These are phyloP conservation scores for Tirmania nivea DNA, from an alignment of 495 filamentous ascomycete genomes.

Conservation along the genomic window DNA sequence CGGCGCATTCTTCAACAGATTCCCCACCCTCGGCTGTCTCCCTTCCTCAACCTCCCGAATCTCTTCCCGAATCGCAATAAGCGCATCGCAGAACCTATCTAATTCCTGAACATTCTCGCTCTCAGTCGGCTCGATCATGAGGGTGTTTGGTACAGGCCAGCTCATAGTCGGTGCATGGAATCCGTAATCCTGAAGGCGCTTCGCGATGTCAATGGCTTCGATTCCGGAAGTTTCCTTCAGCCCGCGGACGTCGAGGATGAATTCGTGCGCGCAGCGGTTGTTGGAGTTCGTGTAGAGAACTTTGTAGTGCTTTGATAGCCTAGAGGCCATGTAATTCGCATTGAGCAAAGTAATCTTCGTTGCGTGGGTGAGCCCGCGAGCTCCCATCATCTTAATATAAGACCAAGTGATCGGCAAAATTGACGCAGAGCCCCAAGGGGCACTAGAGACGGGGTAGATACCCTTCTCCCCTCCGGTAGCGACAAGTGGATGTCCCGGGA, in stretches of 20 bases:
- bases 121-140: conserved; percentile 98
- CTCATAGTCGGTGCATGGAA: conserved; percentile 98
- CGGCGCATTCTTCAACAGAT: conserved; percentile 81
- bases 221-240: conserved; percentile 73
- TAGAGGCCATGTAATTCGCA: conserved; percentile 91
- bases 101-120: conserved; percentile 84
- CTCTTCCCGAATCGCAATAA: conserved; percentile 74
- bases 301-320: conserved; percentile 69
- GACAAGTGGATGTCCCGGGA: conserved; percentile 52
- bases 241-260: conserved; percentile 76
- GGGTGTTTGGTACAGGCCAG: conserved; percentile 87
- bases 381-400: conserved; percentile 92
- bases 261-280: conserved; percentile 88
- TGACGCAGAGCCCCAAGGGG: conserved; percentile 77
- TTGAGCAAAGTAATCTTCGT: conserved; percentile 89
- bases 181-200: conserved; percentile 93
- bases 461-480: conserved; percentile 39
- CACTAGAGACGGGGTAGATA: conserved; percentile 58
- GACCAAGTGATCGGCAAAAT: conserved; percentile 96
- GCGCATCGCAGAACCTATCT: conserved; percentile 81
- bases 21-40: conserved; percentile 51
- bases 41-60: conserved; percentile 73
- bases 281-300: conserved; percentile 83
- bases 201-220: conserved; percentile 92
- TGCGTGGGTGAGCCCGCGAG: conserved; percentile 71